These are phyloP conservation scores for Phytopythium aichiense DNA, from an alignment of 352 stramenopile genomes.

Conservation along the genomic window DNA sequence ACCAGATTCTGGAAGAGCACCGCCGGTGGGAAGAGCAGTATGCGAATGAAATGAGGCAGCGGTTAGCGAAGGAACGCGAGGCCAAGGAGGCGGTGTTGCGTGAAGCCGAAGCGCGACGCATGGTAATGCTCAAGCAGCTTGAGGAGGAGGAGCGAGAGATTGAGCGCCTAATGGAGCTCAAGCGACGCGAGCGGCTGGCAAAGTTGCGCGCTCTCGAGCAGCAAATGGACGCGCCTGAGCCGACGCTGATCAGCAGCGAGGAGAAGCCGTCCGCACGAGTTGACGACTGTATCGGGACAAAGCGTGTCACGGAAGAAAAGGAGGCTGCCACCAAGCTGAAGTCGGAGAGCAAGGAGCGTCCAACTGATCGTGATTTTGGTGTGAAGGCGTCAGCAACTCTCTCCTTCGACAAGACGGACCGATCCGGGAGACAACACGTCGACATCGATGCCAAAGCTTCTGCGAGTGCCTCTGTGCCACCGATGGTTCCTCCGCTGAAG, in stretches of 20 bases:
- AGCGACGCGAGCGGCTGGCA: conserved; percentile 49
- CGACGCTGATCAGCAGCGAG: not conserved
- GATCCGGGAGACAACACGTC: not conserved
- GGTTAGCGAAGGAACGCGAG: conserved; percentile 35
- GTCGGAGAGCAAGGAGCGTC: not conserved
- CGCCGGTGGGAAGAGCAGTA: conserved; percentile 61
- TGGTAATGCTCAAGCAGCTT: conserved; percentile 57
- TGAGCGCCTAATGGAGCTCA: conserved; percentile 56
- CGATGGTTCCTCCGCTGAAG: conserved; percentile 25
- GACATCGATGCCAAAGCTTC: not conserved
- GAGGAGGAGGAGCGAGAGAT: conserved; percentile 74
- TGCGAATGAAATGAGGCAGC: conserved; percentile 39
- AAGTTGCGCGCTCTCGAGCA: conserved; percentile 49
- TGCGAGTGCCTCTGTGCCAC: not conserved
- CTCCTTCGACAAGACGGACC: not conserved
- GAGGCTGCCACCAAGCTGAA: conserved; percentile 4
- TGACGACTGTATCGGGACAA: not conserved
- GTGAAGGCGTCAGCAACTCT: not conserved
- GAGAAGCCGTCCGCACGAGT: not conserved
- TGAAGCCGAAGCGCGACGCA: conserved; percentile 45
- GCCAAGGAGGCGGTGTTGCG: conserved; percentile 46
- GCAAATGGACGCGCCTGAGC: conserved; percentile 14
- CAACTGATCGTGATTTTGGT: not conserved
- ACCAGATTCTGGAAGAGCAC: conserved; percentile 56
- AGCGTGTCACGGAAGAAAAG: not conserved